A percentile compares a stretch with the other conserved stretches of the same genome.
phyloP scores from a whole-genome alignment of 2,329 filamentous ascomycete genomes.

The Byssochlamys sp. region DNA sequence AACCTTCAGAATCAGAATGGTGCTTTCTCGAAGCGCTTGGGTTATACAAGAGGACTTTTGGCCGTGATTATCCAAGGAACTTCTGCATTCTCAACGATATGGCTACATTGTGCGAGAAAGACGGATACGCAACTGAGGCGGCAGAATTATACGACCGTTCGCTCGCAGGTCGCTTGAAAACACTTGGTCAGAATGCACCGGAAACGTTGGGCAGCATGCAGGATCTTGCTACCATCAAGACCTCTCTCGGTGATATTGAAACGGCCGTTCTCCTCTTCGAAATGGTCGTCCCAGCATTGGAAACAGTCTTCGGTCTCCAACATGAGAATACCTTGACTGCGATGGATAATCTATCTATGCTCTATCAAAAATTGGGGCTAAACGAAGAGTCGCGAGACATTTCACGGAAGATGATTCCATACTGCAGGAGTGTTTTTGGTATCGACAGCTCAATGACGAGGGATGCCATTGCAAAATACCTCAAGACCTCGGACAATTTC shows the following conservation, averaged over 20 bases:
- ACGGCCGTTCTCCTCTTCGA: conserved; percentile 19
- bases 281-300: conserved; percentile 19
- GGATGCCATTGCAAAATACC: conserved; percentile 16
- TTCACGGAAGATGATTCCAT: conserved; percentile 15
- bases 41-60: conserved; percentile 18
- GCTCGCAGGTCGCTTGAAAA: conserved; percentile 20
- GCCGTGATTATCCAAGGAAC: conserved; percentile 20
- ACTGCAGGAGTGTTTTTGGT: conserved; percentile 18
- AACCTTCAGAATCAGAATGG: conserved; percentile 16
- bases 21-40: conserved; percentile 20
- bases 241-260: conserved; percentile 17
- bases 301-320: conserved; percentile 21
- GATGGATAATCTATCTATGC: conserved; percentile 19
- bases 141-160: conserved; percentile 21
- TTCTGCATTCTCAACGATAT: conserved; percentile 20
- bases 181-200: conserved; percentile 19
- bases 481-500: conserved; percentile 18
- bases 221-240: conserved; percentile 19
- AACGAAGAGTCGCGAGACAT: conserved; percentile 17
- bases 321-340: conserved; percentile 19
- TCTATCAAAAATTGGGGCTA: conserved; percentile 22
- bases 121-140: conserved; percentile 22
- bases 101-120: conserved; percentile 18
- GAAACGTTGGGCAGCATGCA: conserved; percentile 24
- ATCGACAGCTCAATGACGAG: conserved; percentile 15